Evolutionary conservation across 164 flowering plant species (phyloP), one percentile per base, ranked within the genome.

Genomic region (Dillenia suffruticosa): DNA sequence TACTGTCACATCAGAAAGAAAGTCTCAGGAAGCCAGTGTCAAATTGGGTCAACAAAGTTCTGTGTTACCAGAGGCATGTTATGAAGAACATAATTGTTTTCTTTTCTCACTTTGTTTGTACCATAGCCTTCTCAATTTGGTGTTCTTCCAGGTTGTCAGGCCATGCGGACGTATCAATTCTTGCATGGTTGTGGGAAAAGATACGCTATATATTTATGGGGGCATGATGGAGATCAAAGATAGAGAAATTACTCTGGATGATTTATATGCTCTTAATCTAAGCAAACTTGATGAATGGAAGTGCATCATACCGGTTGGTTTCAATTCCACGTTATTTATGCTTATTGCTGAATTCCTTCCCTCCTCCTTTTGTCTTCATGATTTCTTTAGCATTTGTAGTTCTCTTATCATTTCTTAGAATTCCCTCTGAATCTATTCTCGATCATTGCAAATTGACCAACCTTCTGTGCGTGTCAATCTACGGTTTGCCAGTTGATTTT

Each of bases 241-340:
- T 76, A 76, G 56, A 70, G 99, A 94, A 75, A 81, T 94, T 69
- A 86, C 95, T 13, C 89, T 94, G 51, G 97, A 94, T 80, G 99
- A 94, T 74, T 57, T 94, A 46, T 89, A 87, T 79, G 75, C 81
- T 16, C 95, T 91, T 51, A 91, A 94, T 79, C 92, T 91, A 57
- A 87, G 89, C 80, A 94, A 94, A 75, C 96, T 94, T 64, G 99
- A 94, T 68, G 97, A 94, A 64, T 94, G 99, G 97, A 94, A 88
- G 76, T 91, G 97, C 82, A 72, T 94, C 59, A 89, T 91, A 64
- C 88, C 84, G 86, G 99, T 93, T 68, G 62, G 94, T 79, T 56
- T 12, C 46, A 52, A 54, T 68, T 62, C 60, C 40, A 54, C 53
- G 26, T 13, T 40, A 12, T 57, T 61, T 40, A 8, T 48, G n/a